Conservation (phyloP, 805 yeast species). For the Candida suzukii region DNA sequence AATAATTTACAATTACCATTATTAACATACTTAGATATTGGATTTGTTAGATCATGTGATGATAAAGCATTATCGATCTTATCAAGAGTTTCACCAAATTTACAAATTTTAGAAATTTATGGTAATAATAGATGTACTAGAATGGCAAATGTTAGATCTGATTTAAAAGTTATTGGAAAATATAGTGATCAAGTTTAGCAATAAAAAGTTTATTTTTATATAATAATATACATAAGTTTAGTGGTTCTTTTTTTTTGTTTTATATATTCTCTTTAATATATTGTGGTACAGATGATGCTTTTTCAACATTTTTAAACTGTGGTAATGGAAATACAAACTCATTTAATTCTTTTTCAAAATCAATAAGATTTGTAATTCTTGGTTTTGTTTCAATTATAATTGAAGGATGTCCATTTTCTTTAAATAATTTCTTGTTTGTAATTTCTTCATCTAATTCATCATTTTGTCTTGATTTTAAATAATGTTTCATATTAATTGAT, state of each 20-base stretch:
- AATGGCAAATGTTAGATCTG: constrained; percentile 43
- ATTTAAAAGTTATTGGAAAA: constrained; percentile 63
- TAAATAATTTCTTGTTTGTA: constrained; percentile 18
- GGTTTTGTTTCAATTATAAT: constrained; percentile 34
- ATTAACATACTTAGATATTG: constrained; percentile 62
- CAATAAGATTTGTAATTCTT: constrained; percentile 28
- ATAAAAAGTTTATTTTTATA: neutral
- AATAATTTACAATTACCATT: constrained; percentile 41
- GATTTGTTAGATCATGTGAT: constrained; percentile 74
- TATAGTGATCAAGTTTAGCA: constrained; percentile 53
- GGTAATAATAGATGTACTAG: constrained; percentile 68
- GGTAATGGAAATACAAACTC: constrained; percentile 36
- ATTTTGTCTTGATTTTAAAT: constrained; percentile 20
- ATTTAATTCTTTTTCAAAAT: constrained; percentile 15
- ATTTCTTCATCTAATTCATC: constrained; percentile 20
- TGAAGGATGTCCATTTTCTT: constrained; percentile 31
- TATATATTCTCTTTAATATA: constrained; percentile 25
- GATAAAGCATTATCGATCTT: constrained; percentile 56
- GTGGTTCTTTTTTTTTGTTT: neutral
- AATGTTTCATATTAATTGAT: constrained; percentile 23
- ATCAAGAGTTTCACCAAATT: constrained; percentile 50
- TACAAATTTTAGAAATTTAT: constrained; percentile 69
- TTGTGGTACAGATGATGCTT: constrained; percentile 41
- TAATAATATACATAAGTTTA: neutral
- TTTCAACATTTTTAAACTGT: constrained; percentile 56